Evolutionary conservation across 139 green algal genomes (phyloP).

Genomic region (Micractinium sp.): DNA sequence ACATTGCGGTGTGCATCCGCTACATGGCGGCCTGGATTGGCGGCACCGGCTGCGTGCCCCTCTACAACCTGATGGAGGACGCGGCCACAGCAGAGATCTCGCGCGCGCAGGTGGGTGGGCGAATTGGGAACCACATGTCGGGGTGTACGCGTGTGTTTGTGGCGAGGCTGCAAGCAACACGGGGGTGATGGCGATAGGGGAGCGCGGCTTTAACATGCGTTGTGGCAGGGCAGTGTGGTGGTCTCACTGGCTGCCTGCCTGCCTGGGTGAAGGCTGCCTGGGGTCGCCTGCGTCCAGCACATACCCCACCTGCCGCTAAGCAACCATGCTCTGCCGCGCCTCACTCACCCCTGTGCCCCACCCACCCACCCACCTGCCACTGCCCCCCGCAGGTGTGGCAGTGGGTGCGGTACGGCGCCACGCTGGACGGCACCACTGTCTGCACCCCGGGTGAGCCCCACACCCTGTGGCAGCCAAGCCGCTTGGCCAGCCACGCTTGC

Average conservation of each 20-base stretch:
- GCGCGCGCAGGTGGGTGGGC: constrained; percentile 44
- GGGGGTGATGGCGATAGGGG: too few relatives aligned
- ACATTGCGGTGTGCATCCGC: constrained; percentile 67
- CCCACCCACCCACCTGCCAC: too few relatives aligned
- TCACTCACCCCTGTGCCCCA: neutral
- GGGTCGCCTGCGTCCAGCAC: too few relatives aligned
- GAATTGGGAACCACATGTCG: too few relatives aligned
- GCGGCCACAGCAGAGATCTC: constrained; percentile 91
- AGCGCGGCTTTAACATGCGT: too few relatives aligned
- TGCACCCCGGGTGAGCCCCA: neutral
- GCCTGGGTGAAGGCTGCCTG: too few relatives aligned
- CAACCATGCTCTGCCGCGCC: neutral
- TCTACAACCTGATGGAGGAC: constrained; percentile 96
- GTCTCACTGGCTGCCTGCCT: neutral
- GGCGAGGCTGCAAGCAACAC: neutral
- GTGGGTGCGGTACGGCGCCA: constrained; percentile 80
- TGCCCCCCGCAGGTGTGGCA: constrained; percentile 78
- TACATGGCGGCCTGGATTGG: constrained; percentile 91
- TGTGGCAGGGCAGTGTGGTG: neutral
- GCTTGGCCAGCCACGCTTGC: too few relatives aligned
- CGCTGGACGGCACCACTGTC: constrained; percentile 60
- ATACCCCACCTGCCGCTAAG: too few relatives aligned
- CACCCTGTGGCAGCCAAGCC: neutral
- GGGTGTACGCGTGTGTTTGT: too few relatives aligned
- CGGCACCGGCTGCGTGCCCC: constrained; percentile 49